Base-by-base conservation (phyloP, 805 yeast species). In the Wickerhamiella azymoides region DNA sequence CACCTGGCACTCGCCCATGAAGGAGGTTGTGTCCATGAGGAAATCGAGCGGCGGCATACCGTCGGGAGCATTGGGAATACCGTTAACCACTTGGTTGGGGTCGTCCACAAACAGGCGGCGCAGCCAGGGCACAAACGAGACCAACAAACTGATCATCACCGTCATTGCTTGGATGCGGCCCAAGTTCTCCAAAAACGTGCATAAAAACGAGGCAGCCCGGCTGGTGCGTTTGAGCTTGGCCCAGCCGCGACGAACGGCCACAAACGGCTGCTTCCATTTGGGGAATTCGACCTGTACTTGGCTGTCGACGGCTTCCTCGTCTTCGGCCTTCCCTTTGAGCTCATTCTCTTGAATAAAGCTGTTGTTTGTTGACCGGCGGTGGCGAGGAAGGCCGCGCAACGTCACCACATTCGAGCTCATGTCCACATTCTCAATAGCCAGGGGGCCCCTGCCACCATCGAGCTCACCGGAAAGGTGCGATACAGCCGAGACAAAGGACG, bases 41-140 rank as follows among this genome's bases (percentile, higher is more conserved):
- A 88, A 88, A 30, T 84, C 84, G 26, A 89, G 67, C 0, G 93
- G 88, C 0, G 96, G 96, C 47, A 70, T 68, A 1, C 70, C 68
- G 61, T 89, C 97, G 0, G 97, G 97, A 0, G 96, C 96, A 43
- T 72, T 55, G 7, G 74, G 80, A 25, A 86, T 70, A 49, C 71
- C 62, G 16, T 64, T 65, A 18, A 60, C 52, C 17, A 69, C 62
- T 6, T 65, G 60, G 26, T 70, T 71, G 38, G 64, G 64, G 21
- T 63, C 57, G 17, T 74, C 73, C 1, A 56, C 52, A 57, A 84
- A 84, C 14, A 81, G 65, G 0, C 85, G 80, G 50, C 79, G 76
- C 2, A 82, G 65, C 73, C 95, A 89, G 1, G 96, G 95, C n/a
- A 89, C 70, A 82, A 89, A 78, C 4, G 89, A 73, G 19, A 84